Evolutionary conservation across 2,329 filamentous ascomycete genomes (phyloP), one percentile per base, ranked within the genome.

Genomic region (Talaromyces sp.): DNA sequence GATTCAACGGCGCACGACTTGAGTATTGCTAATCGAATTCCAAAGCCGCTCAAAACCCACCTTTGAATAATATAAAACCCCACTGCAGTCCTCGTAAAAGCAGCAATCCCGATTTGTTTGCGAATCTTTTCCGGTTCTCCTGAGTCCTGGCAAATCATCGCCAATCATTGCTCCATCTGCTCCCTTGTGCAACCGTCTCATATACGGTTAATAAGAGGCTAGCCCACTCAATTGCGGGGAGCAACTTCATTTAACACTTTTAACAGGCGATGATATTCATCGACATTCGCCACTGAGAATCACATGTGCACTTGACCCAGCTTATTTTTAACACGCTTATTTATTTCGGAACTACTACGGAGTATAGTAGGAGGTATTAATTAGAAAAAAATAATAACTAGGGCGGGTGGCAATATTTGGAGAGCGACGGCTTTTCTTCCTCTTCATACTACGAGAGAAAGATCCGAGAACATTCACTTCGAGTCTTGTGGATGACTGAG

Each of bases 1-100:
- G n/a, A 28, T 22, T 17, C 19, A 25, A 47, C 10, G 8, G n/a
- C 17, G n/a, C 9, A 22, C 42, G 9, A 22, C 42, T 4, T 11
- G 44, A 13, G 22, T 47, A 11, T 9, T 19, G 19, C 17, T 8
- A 47, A 15, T 3, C 44, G 13, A 22, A 19, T 4, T 54, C 52
- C 1, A 54, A 54, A 22, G 51, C 51, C 4, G 19, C 25, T 70
- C 62, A 70, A 71, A 58, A 58, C 55, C 27, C 65, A 27, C 3
- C 28, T 30, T 8, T 8, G 28, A 30, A 30, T 30, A 30, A 30
- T 30, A 30, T 9, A 30, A 30, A 30, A 30, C 1, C 15, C 17
- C 36, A 17, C 1, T 39, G 1, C 33, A 17, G 33, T 15, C 33
- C 1, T 13, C 4, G 8, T 8, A 39, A 39, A n/a, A 39, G 2